A percentile compares a stretch with the other conserved stretches of the same genome.
These are phyloP conservation scores for Annona squamosa DNA, from an alignment of 164 flowering plant genomes.

Conservation along the genomic window DNA sequence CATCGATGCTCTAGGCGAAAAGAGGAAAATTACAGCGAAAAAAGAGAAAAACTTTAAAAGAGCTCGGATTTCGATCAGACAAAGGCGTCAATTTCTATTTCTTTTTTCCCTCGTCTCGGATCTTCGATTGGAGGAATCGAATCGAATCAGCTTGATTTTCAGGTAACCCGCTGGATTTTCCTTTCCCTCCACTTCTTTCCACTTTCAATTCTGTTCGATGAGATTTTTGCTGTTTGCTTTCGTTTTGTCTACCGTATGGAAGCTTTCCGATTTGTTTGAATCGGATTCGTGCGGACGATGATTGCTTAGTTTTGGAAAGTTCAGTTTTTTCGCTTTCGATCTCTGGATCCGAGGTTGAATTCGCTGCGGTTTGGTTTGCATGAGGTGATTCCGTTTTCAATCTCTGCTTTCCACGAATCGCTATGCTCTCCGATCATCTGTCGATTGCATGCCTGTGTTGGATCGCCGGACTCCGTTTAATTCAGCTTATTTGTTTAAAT, in stretches of 20 bases:
- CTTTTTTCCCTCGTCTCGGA: background rate
- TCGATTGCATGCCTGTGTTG: background rate
- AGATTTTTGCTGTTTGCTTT: background rate
- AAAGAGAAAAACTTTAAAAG: background rate
- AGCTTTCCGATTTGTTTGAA: background rate
- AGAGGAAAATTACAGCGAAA: background rate
- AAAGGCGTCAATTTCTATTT: background rate
- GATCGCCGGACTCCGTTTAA: background rate
- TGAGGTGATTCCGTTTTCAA: background rate
- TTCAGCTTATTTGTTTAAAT: background rate
- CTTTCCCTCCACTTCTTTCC: background rate
- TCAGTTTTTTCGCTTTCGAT: background rate
- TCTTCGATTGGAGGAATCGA: conserved; percentile 1
- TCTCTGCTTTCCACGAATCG: background rate
- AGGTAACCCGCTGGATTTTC: background rate
- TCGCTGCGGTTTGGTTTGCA: background rate
- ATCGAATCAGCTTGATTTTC: background rate
- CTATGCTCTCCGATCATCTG: background rate
- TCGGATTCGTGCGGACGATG: background rate
- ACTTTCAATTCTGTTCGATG: background rate
- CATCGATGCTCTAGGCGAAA: background rate
- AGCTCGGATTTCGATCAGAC: conserved; percentile 1
- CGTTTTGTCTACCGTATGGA: background rate
- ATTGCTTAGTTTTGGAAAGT: background rate
- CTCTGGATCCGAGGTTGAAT: background rate